A percentile compares a stretch with the other conserved stretches of the same genome.
phyloP scores from a whole-genome alignment of 2,329 filamentous ascomycete species.

The Penicillium digitatum region DNA sequence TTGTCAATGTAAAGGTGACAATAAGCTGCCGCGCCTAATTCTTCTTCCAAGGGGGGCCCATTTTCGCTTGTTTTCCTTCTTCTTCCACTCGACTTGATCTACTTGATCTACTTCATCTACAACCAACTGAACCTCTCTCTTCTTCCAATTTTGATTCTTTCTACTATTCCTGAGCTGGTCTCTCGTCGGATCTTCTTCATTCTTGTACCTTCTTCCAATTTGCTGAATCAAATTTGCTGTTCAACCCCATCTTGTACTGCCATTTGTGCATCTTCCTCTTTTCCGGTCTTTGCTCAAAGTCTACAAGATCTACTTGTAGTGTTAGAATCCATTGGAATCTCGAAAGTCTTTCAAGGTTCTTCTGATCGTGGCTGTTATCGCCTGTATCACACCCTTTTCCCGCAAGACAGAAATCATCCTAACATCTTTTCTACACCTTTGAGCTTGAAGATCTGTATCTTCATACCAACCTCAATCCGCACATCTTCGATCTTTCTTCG shows the following conservation, averaged over 20 bases:
- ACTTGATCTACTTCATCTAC: neutral
- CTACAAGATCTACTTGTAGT: neutral
- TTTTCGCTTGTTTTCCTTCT: constrained; percentile 10
- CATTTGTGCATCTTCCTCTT: neutral
- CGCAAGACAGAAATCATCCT: neutral
- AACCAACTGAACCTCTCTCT: neutral
- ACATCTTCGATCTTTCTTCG: constrained; percentile 18
- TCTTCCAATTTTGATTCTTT: neutral
- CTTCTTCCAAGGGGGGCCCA: constrained; percentile 15
- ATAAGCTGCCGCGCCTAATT: constrained; percentile 13
- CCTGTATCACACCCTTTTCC: constrained; percentile 2
- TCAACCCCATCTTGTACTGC: neutral
- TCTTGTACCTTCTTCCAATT: neutral
- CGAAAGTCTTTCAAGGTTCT: neutral
- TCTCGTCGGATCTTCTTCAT: neutral
- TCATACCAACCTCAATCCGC: neutral
- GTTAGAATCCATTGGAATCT: neutral
- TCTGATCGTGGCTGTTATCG: neutral
- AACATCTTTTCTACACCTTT: neutral
- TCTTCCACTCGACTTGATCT: neutral
- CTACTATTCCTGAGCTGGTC: neutral
- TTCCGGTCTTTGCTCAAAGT: neutral
- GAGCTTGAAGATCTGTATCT: neutral
- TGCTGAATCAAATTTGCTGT: neutral
- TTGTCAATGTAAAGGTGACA: neutral